A percentile compares a stretch with the other conserved stretches of the same genome.
Evolutionary conservation across 768 basidiomycete species (phyloP).

Genomic region (Lactifluus piperatus): DNA sequence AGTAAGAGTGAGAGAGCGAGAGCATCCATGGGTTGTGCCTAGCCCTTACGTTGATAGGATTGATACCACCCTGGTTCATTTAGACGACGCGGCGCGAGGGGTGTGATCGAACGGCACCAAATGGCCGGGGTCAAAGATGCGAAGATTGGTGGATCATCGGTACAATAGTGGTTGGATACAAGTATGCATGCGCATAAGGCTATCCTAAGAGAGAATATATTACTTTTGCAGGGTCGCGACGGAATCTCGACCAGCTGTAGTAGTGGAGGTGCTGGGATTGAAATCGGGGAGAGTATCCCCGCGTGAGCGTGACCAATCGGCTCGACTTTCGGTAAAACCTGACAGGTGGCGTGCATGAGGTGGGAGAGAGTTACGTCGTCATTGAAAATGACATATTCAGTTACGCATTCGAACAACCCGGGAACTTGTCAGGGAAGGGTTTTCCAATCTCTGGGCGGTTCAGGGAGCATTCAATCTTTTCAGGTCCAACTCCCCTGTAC

Average conservation of each 20-base stretch:
- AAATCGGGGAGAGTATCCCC: not conserved
- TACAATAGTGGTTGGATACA: not conserved
- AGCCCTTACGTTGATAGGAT: slow-evolving; percentile 16
- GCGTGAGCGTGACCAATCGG: slow-evolving; percentile 11
- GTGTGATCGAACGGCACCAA: slow-evolving; percentile 13
- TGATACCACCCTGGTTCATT: slow-evolving; percentile 13
- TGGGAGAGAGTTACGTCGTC: slow-evolving; percentile 11
- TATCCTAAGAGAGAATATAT: no score
- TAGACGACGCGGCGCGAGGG: slow-evolving; percentile 9
- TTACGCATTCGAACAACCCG: slow-evolving; percentile 16
- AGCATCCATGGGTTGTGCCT: slow-evolving; percentile 7
- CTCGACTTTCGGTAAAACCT: slow-evolving; percentile 4
- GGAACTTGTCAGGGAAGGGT: slow-evolving; percentile 9
- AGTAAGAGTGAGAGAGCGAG: not conserved
- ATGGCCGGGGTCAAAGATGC: slow-evolving; percentile 8
- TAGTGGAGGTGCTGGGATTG: not conserved
- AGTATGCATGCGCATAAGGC: not conserved
- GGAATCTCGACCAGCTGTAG: not conserved
- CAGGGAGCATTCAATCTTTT: slow-evolving; percentile 1
- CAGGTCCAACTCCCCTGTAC: not conserved
- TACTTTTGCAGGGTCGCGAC: not conserved
- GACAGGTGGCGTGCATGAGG: slow-evolving; percentile 11
- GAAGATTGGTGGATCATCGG: not conserved
- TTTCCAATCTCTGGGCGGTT: not conserved
- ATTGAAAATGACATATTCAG: slow-evolving; percentile 9